phyloP scores from a whole-genome alignment of 176 grass and related monocot genomes.

The Eleusine indica region DNA sequence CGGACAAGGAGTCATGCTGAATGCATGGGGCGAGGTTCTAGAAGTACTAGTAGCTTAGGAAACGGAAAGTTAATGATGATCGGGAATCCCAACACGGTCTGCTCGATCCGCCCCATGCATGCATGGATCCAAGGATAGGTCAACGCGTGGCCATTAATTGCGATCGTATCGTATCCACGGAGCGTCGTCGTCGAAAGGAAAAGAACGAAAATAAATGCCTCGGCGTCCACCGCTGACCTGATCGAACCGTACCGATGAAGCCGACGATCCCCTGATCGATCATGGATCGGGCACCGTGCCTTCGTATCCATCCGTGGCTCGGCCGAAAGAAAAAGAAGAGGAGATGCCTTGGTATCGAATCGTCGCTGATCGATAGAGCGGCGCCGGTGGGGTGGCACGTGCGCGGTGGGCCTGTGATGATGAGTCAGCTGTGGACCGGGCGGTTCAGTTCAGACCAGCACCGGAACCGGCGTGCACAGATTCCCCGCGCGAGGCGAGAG shows the following conservation, averaged over 20 bases:
- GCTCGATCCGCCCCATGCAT: neutral
- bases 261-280: too few species aligned
- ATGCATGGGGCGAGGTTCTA: neutral
- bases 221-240: too few species aligned
- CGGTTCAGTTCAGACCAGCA: neutral
- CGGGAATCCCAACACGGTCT: slow-evolving; percentile 30
- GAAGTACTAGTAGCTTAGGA: neutral
- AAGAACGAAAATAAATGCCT: neutral
- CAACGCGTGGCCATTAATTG: slow-evolving; percentile 25
- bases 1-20: neutral
- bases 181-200: neutral
- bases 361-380: too few species aligned
- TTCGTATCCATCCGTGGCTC: too few species aligned
- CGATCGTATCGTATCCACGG: neutral
- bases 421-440: neutral
- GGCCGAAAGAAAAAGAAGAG: too few species aligned
- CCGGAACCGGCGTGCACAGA: too few species aligned
- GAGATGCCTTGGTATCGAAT: too few species aligned
- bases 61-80: slow-evolving; percentile 9
- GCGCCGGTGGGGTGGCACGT: neutral
- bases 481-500: too few species aligned
- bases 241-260: too few species aligned
- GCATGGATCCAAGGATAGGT: neutral
- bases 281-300: too few species aligned
- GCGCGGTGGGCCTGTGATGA: too few species aligned